phyloP scores from a whole-genome alignment of 2,329 filamentous ascomycete genomes.

The Metarhizium album region DNA sequence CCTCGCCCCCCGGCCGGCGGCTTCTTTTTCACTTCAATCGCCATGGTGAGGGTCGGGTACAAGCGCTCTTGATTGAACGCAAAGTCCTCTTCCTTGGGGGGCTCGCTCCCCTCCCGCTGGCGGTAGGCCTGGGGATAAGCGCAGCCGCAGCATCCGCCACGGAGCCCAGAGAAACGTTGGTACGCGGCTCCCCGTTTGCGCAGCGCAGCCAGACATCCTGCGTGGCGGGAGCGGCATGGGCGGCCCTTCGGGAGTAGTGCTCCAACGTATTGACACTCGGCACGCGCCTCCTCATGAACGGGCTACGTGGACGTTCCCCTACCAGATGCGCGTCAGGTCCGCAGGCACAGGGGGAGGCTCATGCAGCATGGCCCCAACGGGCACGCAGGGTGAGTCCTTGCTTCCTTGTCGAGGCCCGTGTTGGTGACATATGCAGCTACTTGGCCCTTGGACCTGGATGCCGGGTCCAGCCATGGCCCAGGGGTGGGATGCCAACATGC shows the following conservation, averaged over 20 bases:
- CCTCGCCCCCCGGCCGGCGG: conserved; percentile 56
- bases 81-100: conserved; percentile 10
- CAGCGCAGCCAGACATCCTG: conserved; percentile 49
- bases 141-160: conserved; percentile 56
- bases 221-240: conserved; percentile 6
- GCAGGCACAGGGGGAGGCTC: conserved; percentile 11
- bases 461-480: conserved; percentile 19
- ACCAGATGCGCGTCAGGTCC: conserved; percentile 16
- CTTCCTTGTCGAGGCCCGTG: conserved; percentile 20
- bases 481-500: conserved; percentile 20
- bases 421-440: conserved; percentile 31
- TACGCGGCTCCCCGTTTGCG: conserved; percentile 49
- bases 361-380: conserved; percentile 13
- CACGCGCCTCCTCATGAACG: conserved; percentile 13
- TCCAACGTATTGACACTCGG: conserved; percentile 18
- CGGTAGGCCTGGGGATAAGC: conserved; percentile 45
- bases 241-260: conserved; percentile 17
- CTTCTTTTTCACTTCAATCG: conserved; percentile 65
- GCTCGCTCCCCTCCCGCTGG: conserved; percentile 14
- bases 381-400: conserved; percentile 20
- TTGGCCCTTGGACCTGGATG: conserved; percentile 17
- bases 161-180: conserved; percentile 51
- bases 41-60: conserved; percentile 69
- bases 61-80: conserved; percentile 37
- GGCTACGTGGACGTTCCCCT: conserved; percentile 6